A percentile compares a stretch with the other conserved stretches of the same genome.
These are phyloP conservation scores for Dendrocalamus sinicus DNA, from an alignment of 176 grass and related monocot genomes.

Conservation along the genomic window DNA sequence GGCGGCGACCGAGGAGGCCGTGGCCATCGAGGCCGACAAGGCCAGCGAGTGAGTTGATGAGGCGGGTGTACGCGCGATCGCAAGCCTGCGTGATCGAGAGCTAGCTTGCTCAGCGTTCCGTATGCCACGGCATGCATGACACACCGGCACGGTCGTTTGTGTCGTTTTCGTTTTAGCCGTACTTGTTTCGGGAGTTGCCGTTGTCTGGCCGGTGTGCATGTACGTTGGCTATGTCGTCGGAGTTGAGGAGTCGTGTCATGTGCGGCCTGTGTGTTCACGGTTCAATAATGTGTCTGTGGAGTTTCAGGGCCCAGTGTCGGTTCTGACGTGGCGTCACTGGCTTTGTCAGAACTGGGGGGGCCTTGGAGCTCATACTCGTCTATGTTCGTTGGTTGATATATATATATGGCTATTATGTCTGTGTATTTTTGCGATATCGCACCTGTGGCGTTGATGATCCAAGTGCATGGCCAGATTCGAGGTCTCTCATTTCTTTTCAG, in stretches of 20 bases:
- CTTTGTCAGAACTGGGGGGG: background rate
- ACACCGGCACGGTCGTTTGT: background rate
- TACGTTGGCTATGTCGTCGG: background rate
- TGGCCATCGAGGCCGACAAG: background rate
- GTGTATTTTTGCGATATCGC: background rate
- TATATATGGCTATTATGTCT: background rate
- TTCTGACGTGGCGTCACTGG: background rate
- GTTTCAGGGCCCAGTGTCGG: background rate
- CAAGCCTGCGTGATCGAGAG: background rate
- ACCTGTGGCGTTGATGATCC: background rate
- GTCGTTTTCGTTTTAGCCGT: background rate
- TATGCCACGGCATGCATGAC: background rate
- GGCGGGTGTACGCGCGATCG: background rate
- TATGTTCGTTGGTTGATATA: background rate
- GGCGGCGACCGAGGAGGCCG: background rate
- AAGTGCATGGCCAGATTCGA: background rate
- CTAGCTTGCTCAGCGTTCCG: background rate
- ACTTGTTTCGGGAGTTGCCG: background rate
- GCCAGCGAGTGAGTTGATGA: conserved; percentile 9
- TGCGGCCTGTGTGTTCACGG: background rate
- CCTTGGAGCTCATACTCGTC: background rate
- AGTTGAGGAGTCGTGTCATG: background rate
- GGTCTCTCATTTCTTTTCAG: background rate
- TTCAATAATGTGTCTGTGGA: conserved; percentile 7
- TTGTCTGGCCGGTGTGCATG: background rate